phyloP scores from a whole-genome alignment of 805 yeast species.

The Jamesozyma jinghongensis region DNA sequence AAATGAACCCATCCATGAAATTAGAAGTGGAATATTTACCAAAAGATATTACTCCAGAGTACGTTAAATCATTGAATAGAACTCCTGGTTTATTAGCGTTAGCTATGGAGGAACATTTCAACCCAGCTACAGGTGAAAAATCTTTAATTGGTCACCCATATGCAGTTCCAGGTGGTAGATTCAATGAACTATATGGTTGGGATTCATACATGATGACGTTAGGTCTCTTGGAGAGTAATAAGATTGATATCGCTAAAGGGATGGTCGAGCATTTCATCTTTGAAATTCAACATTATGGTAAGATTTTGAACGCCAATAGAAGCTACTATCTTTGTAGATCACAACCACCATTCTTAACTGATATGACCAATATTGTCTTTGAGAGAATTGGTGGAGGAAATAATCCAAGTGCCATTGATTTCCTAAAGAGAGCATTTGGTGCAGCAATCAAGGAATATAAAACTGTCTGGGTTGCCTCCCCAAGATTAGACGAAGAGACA shows the following conservation, averaged over 20 bases:
- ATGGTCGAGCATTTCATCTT: constrained; percentile 89
- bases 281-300: constrained; percentile 85
- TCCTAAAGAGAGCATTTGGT: constrained; percentile 51
- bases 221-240: constrained; percentile 64
- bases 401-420: constrained; percentile 44
- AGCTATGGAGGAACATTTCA: constrained; percentile 49
- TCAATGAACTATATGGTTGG: constrained; percentile 97
- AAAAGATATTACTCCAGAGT: constrained; percentile 62
- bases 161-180: constrained; percentile 95
- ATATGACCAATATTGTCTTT: constrained; percentile 70
- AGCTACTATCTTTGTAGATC: constrained; percentile 85
- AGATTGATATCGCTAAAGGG: constrained; percentile 66
- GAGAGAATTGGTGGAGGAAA: constrained; percentile 44
- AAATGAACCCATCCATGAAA: constrained; percentile 43
- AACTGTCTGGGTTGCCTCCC: constrained; percentile 67
- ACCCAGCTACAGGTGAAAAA: constrained; percentile 42
- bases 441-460: constrained; percentile 86
- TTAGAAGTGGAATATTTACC: constrained; percentile 77
- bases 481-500: constrained; percentile 62
- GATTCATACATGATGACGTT: constrained; percentile 89
- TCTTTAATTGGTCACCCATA: constrained; percentile 66
- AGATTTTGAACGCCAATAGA: constrained; percentile 88
- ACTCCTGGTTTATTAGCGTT: constrained; percentile 82
- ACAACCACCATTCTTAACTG: constrained; percentile 95
- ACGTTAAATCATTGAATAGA: constrained; percentile 63